Base-by-base conservation (phyloP, 2,329 filamentous ascomycete species). In the Chaetomiaceae sp. region DNA sequence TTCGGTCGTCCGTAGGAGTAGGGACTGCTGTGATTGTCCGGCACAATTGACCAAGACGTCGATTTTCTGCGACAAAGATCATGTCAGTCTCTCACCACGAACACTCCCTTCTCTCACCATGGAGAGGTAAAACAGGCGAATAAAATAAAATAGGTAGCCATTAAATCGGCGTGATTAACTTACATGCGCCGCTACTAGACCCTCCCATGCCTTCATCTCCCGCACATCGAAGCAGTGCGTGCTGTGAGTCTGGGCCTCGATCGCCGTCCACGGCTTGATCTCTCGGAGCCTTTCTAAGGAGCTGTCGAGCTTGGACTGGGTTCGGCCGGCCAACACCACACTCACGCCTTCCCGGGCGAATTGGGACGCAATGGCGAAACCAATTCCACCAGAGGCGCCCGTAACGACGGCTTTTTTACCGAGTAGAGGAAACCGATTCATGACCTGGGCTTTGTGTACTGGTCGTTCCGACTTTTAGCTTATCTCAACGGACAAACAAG, bases 11-110 rank as follows among this genome's bases (percentile, higher is more conserved):
- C 75, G 73, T 40, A 81, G 71, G n/a, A 94, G 75, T 1, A 89
- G 73, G 0, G 76, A 79, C 11, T 76, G 77, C 60, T 90, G 83
- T 0, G 85, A 76, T 20, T 90, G 74, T 9, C 90, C 90, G 0
- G 90, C 90, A 23, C 87, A 87, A 65, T 95, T 95, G 58, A 95
- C 78, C 1, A 95, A 78, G 27, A 92, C 73, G 62, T 81, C 75
- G 8, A 65, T 55, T 11, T 54, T 34, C 16, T 46, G 13, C 29
- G 21, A 25, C n/a, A 14, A 21, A 13, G 10, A 9, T 9, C 3
- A n/a, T 18, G 9, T 44, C 6, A 44, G 29, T 14, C 38, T 29
- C 14, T 27, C 8, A 4, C 18, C 38, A 16, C 23, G n/a, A 5
- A 13, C 8, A 20, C 8, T 37, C 34, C 18, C 6, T 37, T 18